These are phyloP conservation scores for Zizania latifolia DNA, from an alignment of 176 grass and related monocot species.

Conservation along the genomic window DNA sequence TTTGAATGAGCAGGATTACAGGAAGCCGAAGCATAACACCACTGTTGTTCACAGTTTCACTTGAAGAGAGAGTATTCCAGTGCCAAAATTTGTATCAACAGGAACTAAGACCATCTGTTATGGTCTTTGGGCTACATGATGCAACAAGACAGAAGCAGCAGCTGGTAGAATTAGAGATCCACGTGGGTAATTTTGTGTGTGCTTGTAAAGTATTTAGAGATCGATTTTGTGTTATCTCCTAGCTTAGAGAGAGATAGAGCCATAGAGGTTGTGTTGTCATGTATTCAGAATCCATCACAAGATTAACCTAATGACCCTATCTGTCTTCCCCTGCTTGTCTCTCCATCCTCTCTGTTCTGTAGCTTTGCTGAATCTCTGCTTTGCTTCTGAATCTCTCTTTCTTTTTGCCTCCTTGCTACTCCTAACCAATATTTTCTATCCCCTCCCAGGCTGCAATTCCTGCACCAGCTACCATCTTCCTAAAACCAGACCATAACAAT, in stretches of 20 bases:
- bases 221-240: not conserved
- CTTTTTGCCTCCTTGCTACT: not conserved
- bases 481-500: not conserved
- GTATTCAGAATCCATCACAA: not conserved
- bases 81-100: not conserved
- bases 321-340: not conserved
- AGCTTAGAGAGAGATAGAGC: too few species aligned
- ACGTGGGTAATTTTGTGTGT: not conserved
- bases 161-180: not conserved
- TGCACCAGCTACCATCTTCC: not conserved
- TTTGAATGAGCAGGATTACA: not conserved
- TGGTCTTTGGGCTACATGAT: not conserved
- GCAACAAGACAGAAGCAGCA: not conserved
- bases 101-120: not conserved
- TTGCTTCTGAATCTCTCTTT: too few species aligned
- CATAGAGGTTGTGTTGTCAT: not conserved
- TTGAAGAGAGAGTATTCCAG: not conserved
- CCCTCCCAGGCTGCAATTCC: not conserved
- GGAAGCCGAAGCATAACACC: not conserved
- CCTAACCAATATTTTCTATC: not conserved
- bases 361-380: not conserved
- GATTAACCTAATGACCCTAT: not conserved
- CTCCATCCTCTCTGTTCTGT: not conserved
- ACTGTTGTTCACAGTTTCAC: not conserved
- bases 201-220: not conserved